A percentile compares a stretch with the other conserved stretches of the same genome.
These are phyloP conservation scores for Termitomyces bulborhizus DNA, from an alignment of 768 basidiomycete genomes.

Conservation along the genomic window DNA sequence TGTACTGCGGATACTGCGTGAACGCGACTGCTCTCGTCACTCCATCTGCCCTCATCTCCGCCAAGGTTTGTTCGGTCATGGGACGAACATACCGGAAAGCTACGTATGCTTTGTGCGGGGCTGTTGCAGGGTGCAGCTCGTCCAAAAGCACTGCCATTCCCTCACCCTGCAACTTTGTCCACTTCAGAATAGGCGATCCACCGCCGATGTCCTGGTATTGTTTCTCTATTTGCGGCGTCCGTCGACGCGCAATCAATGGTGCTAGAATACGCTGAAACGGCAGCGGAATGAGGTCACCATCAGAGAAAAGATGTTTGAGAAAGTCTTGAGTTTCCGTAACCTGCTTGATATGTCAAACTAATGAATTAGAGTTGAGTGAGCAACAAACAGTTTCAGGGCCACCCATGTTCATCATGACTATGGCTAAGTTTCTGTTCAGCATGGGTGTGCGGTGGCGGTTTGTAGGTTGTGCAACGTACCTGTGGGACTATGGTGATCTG, in stretches of 20 bases:
- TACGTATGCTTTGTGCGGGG: conserved; percentile 94
- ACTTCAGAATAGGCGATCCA: conserved; percentile 90
- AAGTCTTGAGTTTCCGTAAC: conserved; percentile 91
- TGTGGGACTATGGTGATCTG: conserved; percentile 43
- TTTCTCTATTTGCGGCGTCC: conserved; percentile 89
- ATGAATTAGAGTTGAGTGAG: not conserved
- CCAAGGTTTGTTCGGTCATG: conserved; percentile 76
- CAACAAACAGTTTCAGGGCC: conserved; percentile 81
- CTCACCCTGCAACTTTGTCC: conserved; percentile 83
- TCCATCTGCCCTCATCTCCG: conserved; percentile 84
- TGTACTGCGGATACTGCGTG: conserved; percentile 98
- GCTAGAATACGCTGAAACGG: conserved; percentile 88
- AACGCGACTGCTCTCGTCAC: conserved; percentile 92
- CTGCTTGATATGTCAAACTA: conserved; percentile 32
- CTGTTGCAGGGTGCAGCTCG: conserved; percentile 88
- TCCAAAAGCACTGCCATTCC: conserved; percentile 89
- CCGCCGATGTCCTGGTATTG: conserved; percentile 96
- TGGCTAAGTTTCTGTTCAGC: conserved; percentile 36
- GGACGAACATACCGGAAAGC: conserved; percentile 94
- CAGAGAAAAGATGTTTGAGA: conserved; percentile 86
- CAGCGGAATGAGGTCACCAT: conserved; percentile 89
- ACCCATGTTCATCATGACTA: conserved; percentile 99
- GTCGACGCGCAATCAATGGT: conserved; percentile 80
- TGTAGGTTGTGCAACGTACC: conserved; percentile 28
- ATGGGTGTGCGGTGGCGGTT: conserved; percentile 4